phyloP scores from a whole-genome alignment of 2,329 filamentous ascomycete genomes.

The Talaromyces piceae region DNA sequence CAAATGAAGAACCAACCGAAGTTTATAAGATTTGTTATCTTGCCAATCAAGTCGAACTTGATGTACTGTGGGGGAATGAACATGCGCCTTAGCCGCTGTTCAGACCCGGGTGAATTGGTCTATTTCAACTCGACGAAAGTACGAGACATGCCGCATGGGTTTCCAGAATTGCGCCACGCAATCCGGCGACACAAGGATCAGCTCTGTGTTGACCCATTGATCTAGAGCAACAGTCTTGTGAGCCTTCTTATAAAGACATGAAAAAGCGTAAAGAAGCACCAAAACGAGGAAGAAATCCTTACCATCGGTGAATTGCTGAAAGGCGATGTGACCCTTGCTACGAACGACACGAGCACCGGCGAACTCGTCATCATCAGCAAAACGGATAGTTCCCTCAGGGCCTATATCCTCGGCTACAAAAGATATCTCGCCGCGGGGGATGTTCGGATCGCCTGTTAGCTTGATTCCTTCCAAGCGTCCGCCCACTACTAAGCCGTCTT shows the following conservation, averaged over 20 bases:
- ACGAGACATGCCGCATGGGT: constrained; percentile 39
- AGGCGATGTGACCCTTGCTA: constrained; percentile 71
- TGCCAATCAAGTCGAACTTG: no score
- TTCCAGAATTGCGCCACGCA: constrained; percentile 78
- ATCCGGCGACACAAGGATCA: constrained; percentile 73
- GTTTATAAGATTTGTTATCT: no score
- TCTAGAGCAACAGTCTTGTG: constrained; percentile 47
- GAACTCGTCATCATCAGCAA: constrained; percentile 62
- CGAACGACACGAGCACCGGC: constrained; percentile 65
- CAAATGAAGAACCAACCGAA: no score
- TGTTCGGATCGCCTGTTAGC: constrained; percentile 82
- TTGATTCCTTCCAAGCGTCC: constrained; percentile 79
- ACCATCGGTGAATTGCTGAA: constrained; percentile 65
- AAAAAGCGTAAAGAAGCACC: neutral
- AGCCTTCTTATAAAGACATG: neutral
- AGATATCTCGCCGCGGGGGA: constrained; percentile 76
- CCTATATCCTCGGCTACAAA: constrained; percentile 77
- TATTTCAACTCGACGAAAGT: constrained; percentile 37
- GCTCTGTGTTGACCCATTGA: constrained; percentile 63
- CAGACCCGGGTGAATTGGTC: constrained; percentile 24
- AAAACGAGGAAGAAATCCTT: constrained; percentile 29
- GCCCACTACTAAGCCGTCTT: constrained; percentile 46
- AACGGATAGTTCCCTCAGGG: constrained; percentile 53
- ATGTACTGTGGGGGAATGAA: no score
- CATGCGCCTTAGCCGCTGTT: constrained; percentile 16